Evolutionary conservation across 106 monocot species (phyloP), one percentile per base, ranked within the genome.

Genomic region (Iris macrosiphon): DNA sequence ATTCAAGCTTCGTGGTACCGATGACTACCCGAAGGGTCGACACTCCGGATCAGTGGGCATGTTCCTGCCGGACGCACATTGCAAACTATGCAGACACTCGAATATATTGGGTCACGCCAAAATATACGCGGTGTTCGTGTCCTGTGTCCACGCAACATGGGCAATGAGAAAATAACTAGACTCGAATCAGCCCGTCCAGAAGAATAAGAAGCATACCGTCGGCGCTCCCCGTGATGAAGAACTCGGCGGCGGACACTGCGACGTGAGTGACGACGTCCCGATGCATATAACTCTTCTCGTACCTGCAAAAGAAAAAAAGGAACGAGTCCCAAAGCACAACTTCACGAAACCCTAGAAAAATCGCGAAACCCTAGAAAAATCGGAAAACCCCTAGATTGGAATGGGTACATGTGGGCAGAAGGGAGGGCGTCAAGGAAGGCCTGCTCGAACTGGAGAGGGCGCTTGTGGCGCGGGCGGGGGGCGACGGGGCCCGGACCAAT

Each of bases 201-300:
- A 17, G 16, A 22, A 24, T 30, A 41, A 46, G 8, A n/a, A 31
- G 37, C 60, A 6, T 54, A 76, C 79, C 96, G 68, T 98, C 96
- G 4, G 35, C 49, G 55, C 96, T 98, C 64, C 83, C 96, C 2
- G 96, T 87, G 21, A 98, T 83, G 57, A 98, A 83, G 64, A 90
- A 98, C 37, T 98, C 96, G 0, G 96, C 82, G 7, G 75, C 55
- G 0, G 96, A 98, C 2, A 87, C 87, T 5, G 90, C 86, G 14
- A 98, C 96, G 55, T 98, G 96, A 7, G 90, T 90, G 40, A 91
- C 96, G 1, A 90, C 90, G 65, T 98, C 96, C 6, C 96, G 73
- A 42, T 98, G 96, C 96, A 98, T 98, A 45, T 87, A 98, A 50
- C 96, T 98, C 70, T 98, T 98, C 77, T 98, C 96, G 32, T 98